Evolutionary conservation across 768 basidiomycete genomes (phyloP), one percentile per base, ranked within the genome.

Genomic region (Neoboletus subvelutipes): DNA sequence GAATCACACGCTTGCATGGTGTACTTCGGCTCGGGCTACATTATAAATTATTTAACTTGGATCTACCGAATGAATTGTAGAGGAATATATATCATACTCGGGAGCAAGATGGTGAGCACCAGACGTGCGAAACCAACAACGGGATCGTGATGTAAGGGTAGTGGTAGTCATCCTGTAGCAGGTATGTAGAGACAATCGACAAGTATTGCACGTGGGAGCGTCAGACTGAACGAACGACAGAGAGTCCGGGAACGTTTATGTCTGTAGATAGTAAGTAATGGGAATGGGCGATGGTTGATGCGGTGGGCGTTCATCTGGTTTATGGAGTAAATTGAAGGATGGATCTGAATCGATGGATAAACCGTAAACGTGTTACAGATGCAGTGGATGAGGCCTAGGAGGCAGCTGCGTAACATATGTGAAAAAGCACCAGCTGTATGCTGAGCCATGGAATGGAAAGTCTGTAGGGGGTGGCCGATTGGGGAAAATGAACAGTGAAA

Each of bases 201-300:
- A 45, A 53, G 47, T 57, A 54, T 29, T 31, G 49, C 55, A 60
- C 56, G 33, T 41, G 28, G 42, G 45, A 37, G 46, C 45, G 56
- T 52, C 20, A 40, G 52, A 45, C 48, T 28, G 41, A 52, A 58
- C 28, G 41, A 48, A n/a, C 17, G 50, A 49, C 37, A 52, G 26
- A 50, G 18, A 45, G 65, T 67, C 57, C 55, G 31, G n/a, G 58
- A 50, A 57, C 46, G 26, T 55, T 55, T 54, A 59, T 46, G 51
- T 53, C 31, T 59, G 59, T 58, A 63, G 45, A 56, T 67, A 58
- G 50, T 57, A 40, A 60, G 50, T 57, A 40, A 54, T 66, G 58
- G 46, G 52, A 51, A 24, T 53, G 52, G 54, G 34, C 52, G 36
- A 54, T 65, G 58, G 42, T 50, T 4, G 55, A 34, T 41, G 18